Conservation (phyloP, 2,329 filamentous ascomycete species). For the Ascochyta koolunga region DNA sequence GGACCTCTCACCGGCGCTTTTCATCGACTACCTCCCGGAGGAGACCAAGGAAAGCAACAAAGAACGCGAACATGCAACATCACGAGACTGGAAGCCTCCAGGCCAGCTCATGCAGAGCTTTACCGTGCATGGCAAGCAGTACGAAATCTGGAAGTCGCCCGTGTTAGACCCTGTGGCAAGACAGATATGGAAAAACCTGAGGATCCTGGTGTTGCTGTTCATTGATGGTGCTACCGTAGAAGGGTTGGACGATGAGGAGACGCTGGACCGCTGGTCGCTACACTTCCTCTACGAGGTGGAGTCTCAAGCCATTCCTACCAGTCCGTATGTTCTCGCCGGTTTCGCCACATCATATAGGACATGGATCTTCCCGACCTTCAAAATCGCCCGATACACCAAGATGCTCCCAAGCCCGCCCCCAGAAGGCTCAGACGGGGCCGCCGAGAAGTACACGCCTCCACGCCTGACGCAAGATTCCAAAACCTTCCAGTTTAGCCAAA, state of each 20-base stretch:
- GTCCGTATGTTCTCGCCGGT: conserved; percentile 77
- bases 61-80: conserved; percentile 22
- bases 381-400: conserved; percentile 47
- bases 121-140: conserved; percentile 65
- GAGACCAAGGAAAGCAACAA: conserved; percentile 50
- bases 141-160: conserved; percentile 83
- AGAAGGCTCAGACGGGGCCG: conserved; percentile 41
- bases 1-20: conserved; percentile 66
- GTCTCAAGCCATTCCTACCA: conserved; percentile 31
- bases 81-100: conserved; percentile 68
- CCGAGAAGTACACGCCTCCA: conserved; percentile 46
- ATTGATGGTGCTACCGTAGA: conserved; percentile 92
- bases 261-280: conserved; percentile 83
- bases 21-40: conserved; percentile 51
- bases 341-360: conserved; percentile 91
- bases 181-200: conserved; percentile 77
- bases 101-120: conserved; percentile 73
- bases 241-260: conserved; percentile 71
- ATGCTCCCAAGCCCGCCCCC: conserved; percentile 42
- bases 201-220: conserved; percentile 82
- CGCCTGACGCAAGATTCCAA: conserved; percentile 36
- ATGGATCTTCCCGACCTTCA: conserved; percentile 65
- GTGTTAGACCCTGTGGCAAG: conserved; percentile 73
- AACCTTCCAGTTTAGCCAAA: conserved; percentile 38
- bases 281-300: conserved; percentile 69